phyloP scores from a whole-genome alignment of 805 yeast species.

The Candida awuae region DNA sequence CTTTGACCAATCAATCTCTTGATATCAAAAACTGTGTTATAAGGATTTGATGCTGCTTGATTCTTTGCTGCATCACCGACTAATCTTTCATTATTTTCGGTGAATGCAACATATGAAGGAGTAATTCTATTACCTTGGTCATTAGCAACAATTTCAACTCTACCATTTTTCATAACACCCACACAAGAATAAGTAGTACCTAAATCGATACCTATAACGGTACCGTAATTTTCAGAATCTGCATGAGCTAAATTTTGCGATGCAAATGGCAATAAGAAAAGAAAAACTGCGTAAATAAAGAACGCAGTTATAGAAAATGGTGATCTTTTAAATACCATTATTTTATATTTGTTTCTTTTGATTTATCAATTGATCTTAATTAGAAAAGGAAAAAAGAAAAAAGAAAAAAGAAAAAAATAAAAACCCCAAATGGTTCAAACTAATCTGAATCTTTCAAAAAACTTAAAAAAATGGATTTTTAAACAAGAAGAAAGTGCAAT shows the following conservation, averaged over 20 bases:
- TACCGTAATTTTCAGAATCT: slow-evolving; percentile 27
- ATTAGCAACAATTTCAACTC: slow-evolving; percentile 92
- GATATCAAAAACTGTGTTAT: slow-evolving; percentile 90
- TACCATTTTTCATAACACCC: slow-evolving; percentile 47
- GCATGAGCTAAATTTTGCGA: slow-evolving; percentile 22
- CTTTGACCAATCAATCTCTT: slow-evolving; percentile 89
- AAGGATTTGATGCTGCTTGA: slow-evolving; percentile 95
- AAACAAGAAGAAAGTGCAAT: too few relatives aligned
- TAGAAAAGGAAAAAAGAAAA: neutral
- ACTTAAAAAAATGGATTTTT: too few relatives aligned
- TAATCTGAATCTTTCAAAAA: too few relatives aligned
- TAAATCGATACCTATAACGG: slow-evolving; percentile 85
- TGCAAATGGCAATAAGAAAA: slow-evolving; percentile 25
- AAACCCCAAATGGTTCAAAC: too few relatives aligned
- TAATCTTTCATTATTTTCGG: slow-evolving; percentile 79
- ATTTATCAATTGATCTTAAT: neutral
- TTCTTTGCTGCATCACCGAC: slow-evolving; percentile 98
- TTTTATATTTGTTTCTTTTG: neutral
- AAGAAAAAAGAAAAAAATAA: neutral
- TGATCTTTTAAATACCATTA: slow-evolving; percentile 21
- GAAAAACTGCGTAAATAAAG: slow-evolving; percentile 23
- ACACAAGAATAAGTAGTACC: slow-evolving; percentile 98
- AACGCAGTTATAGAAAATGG: slow-evolving; percentile 23
- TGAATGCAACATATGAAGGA: slow-evolving; percentile 94
- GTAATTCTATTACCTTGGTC: slow-evolving; percentile 99